phyloP scores from a whole-genome alignment of 257 asterid genomes.

The Schizonepeta tenuifolia region DNA sequence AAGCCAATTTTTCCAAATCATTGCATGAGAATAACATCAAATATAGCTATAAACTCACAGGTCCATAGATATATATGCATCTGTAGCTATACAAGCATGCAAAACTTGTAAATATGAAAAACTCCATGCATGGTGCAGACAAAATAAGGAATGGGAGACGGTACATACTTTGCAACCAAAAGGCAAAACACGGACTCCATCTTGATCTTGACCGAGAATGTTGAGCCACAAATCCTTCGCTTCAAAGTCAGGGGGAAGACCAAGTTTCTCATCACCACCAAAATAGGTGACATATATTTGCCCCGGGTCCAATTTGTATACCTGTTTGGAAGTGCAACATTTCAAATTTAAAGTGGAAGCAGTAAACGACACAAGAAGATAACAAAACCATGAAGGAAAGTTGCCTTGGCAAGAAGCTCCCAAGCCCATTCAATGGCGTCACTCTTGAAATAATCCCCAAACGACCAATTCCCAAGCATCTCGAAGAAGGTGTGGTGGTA shows the following conservation, averaged over 20 bases:
- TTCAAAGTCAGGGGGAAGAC: slow-evolving; percentile 88
- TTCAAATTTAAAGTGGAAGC: slow-evolving; percentile 16
- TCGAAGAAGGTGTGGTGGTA: slow-evolving; percentile 98
- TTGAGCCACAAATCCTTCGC: slow-evolving; percentile 85
- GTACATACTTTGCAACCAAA: slow-evolving; percentile 80
- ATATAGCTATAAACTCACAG: not conserved
- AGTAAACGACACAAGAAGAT: not conserved
- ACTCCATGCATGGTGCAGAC: not conserved
- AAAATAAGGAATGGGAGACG: not conserved
- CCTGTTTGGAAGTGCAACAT: slow-evolving; percentile 42
- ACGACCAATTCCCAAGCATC: slow-evolving; percentile 99
- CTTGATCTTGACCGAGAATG: slow-evolving; percentile 38
- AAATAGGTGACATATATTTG: slow-evolving; percentile 92
- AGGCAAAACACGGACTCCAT: slow-evolving; percentile 66
- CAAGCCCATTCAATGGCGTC: slow-evolving; percentile 95
- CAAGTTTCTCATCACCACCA: slow-evolving; percentile 90
- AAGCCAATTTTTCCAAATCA: slow-evolving; percentile 10
- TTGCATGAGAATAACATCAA: not conserved
- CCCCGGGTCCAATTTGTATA: slow-evolving; percentile 64
- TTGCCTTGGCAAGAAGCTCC: slow-evolving; percentile 92
- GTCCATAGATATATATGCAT: not conserved
- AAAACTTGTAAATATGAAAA: not conserved
- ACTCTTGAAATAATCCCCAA: slow-evolving; percentile 87
- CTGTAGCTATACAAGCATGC: not conserved
- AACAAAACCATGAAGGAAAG: slow-evolving; percentile 6